Evolutionary conservation across 2,329 filamentous ascomycete genomes (phyloP), one percentile per base, ranked within the genome.

Genomic region (Colletotrichum camelliae): DNA sequence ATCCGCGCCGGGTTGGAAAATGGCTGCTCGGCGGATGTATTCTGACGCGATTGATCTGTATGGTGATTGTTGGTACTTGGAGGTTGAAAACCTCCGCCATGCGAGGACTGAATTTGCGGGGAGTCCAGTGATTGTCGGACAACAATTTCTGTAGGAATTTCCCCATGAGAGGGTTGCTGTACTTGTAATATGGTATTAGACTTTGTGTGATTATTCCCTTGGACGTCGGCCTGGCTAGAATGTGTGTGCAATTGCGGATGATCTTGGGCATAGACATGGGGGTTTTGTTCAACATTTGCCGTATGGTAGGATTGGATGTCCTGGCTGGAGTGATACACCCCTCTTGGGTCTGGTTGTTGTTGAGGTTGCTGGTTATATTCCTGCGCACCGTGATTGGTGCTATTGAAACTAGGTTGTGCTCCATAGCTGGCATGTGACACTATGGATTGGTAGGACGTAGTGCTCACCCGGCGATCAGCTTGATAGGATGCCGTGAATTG

Each of bases 381-480:
- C 29, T 29, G 55, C 21, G 21, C 21, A 62, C 31, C 37, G 8
- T 37, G 18, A 29, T 21, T 35, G 18, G 55, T 27, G 15, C 57
- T 58, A 29, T 2, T 13, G 3, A 33, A 35, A 5, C 39, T 67
- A 39, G 35, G 39, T 21, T 62, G 73, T 43, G 61, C 24, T 39
- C 43, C 58, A 9, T 58, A 33, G 35, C 43, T 72, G 27, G 24
- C 16, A 13, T 68, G 64, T 27, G 62, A 61, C 10, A 60, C 31
- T 27, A 60, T 65, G 48, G 75, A 72, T 29, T 67, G 72, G 18
- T 76, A 35, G n/a, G 75, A 76, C 7, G 73, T 64, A 15, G 35
- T 35, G 48, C 72, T 76, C 12, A 72, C 64, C 12, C 68, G 72
- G n/a, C 72, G 67, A 15, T 64, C 72, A 31, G 39, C 67, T 21